A percentile compares a stretch with the other conserved stretches of the same genome.
These are phyloP conservation scores for Phoma sp. DNA, from an alignment of 2,329 filamentous ascomycete genomes.

Conservation along the genomic window DNA sequence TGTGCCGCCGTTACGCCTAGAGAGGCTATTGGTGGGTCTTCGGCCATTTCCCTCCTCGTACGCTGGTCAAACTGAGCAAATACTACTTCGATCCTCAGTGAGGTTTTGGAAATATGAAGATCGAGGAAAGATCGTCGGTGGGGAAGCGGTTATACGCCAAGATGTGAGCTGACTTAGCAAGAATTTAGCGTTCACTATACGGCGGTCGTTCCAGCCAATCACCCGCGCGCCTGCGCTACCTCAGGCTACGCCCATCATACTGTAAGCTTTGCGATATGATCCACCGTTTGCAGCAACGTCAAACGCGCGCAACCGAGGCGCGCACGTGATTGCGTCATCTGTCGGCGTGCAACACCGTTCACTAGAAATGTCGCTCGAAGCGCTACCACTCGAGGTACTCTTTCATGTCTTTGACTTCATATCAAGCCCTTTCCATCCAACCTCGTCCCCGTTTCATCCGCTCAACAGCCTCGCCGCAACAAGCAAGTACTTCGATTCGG, in stretches of 20 bases:
- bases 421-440: constrained; percentile 13
- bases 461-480: constrained; percentile 36
- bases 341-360: neutral
- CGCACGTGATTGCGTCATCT: neutral
- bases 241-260: neutral
- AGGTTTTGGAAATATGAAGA: constrained; percentile 9
- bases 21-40: constrained; percentile 15
- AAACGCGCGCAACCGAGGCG: neutral
- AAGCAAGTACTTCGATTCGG: constrained; percentile 30
- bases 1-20: constrained; percentile 18
- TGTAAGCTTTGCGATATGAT: neutral
- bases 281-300: neutral
- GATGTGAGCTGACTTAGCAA: constrained; percentile 4
- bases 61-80: neutral
- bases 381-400: constrained; percentile 38
- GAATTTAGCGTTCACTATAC: constrained; percentile 4
- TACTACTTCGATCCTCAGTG: constrained; percentile 13
- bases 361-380: constrained; percentile 27
- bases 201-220: neutral
- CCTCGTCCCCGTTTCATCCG: constrained; percentile 14
- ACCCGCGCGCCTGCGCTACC: neutral
- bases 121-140: constrained; percentile 22
- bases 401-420: constrained; percentile 37
- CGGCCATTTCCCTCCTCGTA: constrained; percentile 11
- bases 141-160: constrained; percentile 17